These are phyloP conservation scores for Drechslerella coelobrocha DNA, from an alignment of 2,329 filamentous ascomycete genomes.

Conservation along the genomic window DNA sequence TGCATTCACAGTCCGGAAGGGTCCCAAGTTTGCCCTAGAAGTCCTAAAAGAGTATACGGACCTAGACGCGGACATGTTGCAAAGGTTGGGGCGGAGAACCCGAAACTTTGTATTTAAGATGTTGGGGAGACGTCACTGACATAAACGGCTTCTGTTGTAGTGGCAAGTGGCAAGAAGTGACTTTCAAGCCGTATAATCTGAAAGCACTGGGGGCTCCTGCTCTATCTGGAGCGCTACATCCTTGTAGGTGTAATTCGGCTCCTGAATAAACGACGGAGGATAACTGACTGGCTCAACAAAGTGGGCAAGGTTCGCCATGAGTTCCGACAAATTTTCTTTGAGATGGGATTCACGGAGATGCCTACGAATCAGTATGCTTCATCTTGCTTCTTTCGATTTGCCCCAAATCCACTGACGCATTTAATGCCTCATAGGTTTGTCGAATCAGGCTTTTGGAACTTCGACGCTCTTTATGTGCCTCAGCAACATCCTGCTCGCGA, in stretches of 20 bases:
- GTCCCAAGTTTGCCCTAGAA: constrained; percentile 83
- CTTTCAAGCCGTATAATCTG: constrained; percentile 85
- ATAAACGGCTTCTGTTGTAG: constrained; percentile 52
- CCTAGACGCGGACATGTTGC: constrained; percentile 89
- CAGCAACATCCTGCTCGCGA: constrained; percentile 98
- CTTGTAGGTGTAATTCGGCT: constrained; percentile 54
- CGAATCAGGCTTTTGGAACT: constrained; percentile 99
- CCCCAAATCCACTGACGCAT: not conserved
- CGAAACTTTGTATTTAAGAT: not conserved
- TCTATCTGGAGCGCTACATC: constrained; percentile 63
- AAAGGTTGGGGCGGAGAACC: constrained; percentile 60
- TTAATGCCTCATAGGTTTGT: constrained; percentile 67
- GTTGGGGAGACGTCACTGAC: constrained; percentile 26
- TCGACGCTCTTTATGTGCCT: constrained; percentile 93
- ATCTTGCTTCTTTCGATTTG: not conserved
- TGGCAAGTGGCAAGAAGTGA: constrained; percentile 89
- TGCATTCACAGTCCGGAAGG: constrained; percentile 82
- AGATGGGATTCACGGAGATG: constrained; percentile 99
- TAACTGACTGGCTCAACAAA: constrained; percentile 55
- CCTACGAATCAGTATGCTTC: constrained; percentile 73
- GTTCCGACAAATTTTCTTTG: constrained; percentile 98
- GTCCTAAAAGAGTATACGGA: constrained; percentile 94
- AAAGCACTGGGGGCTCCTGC: constrained; percentile 68
- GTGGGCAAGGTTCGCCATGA: constrained; percentile 95
- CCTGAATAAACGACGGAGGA: not conserved